A percentile compares a stretch with the other conserved stretches of the same genome.
Evolutionary conservation across 129 eudicot genomes (phyloP).

Genomic region (carrot (Daucus carota)): DNA sequence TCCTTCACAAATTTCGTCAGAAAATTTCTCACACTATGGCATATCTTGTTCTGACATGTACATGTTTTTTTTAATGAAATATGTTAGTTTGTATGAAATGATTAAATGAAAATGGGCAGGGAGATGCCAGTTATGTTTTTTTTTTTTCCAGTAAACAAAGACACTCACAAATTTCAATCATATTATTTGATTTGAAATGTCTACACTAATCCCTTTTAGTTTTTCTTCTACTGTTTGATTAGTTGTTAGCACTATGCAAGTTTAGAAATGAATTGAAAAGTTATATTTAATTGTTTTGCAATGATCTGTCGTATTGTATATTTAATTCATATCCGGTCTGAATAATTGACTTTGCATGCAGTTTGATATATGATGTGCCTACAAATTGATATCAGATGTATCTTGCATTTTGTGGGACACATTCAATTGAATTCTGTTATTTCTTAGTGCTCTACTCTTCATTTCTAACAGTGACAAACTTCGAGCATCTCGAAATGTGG

Average conservation of each 20-base stretch:
- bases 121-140: neutral
- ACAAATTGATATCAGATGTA: constrained; percentile 12
- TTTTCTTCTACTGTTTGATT: neutral
- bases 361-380: neutral
- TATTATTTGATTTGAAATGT: neutral
- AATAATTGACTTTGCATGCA: neutral
- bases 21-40: too few species aligned
- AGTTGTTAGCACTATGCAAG: neutral
- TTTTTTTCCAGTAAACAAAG: neutral
- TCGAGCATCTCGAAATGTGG: constrained; percentile 72
- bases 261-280: neutral
- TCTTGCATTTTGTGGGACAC: neutral
- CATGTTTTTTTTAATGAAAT: too few species aligned
- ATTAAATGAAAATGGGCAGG: neutral
- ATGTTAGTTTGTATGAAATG: neutral
- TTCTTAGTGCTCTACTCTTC: neutral
- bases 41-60: too few species aligned
- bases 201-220: neutral
- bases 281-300: neutral
- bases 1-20: neutral
- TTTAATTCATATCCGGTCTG: neutral
- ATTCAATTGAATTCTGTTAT: neutral
- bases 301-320: neutral
- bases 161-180: neutral
- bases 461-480: constrained; percentile 62